Evolutionary conservation across 2,329 filamentous ascomycete species (phyloP), one percentile per base, ranked within the genome.

Genomic region (Pseudogymnoascus sp.): DNA sequence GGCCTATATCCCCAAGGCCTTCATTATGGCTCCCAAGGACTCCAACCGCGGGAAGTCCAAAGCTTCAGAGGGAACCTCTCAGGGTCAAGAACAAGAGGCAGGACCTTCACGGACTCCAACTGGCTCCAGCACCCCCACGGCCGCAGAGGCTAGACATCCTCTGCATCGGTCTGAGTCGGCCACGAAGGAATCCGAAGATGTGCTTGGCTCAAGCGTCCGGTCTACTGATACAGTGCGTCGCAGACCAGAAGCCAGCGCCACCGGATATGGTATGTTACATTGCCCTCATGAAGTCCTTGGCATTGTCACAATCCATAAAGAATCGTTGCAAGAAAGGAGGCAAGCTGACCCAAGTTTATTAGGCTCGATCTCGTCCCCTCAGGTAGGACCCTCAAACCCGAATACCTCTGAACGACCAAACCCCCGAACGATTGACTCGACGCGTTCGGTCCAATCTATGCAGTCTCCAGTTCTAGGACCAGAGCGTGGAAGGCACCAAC

Each of bases 151-250:
- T 64, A 77, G 80, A 62, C 75, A 76, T 60, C 72, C 75, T 47
- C 64, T 71, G 15, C 63, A 70, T 13, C 66, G 63, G 60, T 66
- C 67, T 29, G 67, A 69, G 62, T 67, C 68, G 11, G 61, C 66
- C 21, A 61, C 47, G 50, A 63, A 68, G 61, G 71, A 63, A 68
- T 68, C 60, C n/a, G 78, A 79, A 37, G 79, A 82, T 57, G 75
- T 72, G 24, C 70, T 79, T 57, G 76, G 80, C 4, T 82, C 84
- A 67, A 83, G 78, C 71, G 79, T 79, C 67, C 82, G 84, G 69
- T 83, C 83, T 17, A 80, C 79, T 21, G 84, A 86, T 62, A 85
- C 84, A 13, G 76, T 85, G 66, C 79, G 84, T 66, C 78, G 81
- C 66, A 78, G 81, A 66, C 77, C 81, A 62, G 84, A 86, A 24